phyloP scores from a whole-genome alignment of 805 yeast species.

The Monosporozyma servazzii region DNA sequence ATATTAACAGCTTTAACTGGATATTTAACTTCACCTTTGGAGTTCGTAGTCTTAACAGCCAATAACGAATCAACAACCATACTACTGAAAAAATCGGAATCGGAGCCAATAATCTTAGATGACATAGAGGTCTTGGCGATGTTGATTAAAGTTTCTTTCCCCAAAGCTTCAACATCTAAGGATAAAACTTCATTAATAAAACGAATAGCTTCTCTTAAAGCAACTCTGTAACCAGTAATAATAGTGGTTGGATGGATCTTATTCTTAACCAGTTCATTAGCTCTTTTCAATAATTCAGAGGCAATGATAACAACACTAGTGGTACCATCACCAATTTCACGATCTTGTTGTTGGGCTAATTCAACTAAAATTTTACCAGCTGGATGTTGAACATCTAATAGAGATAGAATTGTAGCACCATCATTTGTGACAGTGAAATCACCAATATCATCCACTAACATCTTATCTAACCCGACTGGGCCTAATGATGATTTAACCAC shows the following conservation, averaged over 20 bases:
- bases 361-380: slow-evolving; percentile 97
- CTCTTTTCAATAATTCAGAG: slow-evolving; percentile 81
- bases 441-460: slow-evolving; percentile 98
- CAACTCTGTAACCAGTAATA: slow-evolving; percentile 91
- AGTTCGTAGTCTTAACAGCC: slow-evolving; percentile 84
- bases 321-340: slow-evolving; percentile 98
- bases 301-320: slow-evolving; percentile 96
- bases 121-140: slow-evolving; percentile 98
- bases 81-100: slow-evolving; percentile 78
- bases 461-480: slow-evolving; percentile 96
- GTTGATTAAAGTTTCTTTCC: slow-evolving; percentile 77
- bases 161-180: slow-evolving; percentile 64
- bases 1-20: slow-evolving; percentile 97
- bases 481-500: slow-evolving; percentile 86
- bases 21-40: slow-evolving; percentile 80
- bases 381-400: slow-evolving; percentile 96
- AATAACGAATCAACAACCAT: slow-evolving; percentile 93
- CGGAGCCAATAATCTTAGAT: slow-evolving; percentile 89
- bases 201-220: slow-evolving; percentile 81
- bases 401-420: slow-evolving; percentile 89
- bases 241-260: slow-evolving; percentile 97
- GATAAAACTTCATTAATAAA: slow-evolving; percentile 81
- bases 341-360: slow-evolving; percentile 95
- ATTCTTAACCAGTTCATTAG: slow-evolving; percentile 86
- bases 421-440: slow-evolving; percentile 98